phyloP scores from a whole-genome alignment of 1,139 yeast species.

The Candida pseudoviswanathii region DNA sequence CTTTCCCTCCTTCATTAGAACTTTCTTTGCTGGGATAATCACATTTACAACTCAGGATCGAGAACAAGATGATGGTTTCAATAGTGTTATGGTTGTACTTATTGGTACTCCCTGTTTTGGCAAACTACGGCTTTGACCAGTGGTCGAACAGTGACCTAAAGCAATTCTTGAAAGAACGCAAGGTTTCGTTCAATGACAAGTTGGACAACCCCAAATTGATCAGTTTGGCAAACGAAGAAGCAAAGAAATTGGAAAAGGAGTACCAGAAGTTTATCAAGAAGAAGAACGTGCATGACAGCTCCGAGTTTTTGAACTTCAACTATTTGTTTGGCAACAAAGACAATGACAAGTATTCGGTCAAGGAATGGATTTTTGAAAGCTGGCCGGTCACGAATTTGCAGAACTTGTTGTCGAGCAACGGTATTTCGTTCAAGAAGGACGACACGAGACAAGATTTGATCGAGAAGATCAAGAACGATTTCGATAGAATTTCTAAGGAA shows the following conservation, averaged over 20 bases:
- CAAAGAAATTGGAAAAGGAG: conserved; percentile 24
- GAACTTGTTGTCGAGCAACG: conserved; percentile 35
- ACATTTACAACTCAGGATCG: neutral
- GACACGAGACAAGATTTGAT: conserved; percentile 36
- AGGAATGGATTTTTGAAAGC: conserved; percentile 49
- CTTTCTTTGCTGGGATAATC: neutral
- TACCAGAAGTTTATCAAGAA: conserved; percentile 9
- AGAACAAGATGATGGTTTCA: neutral
- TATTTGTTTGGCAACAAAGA: conserved; percentile 14
- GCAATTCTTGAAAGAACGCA: conserved; percentile 38
- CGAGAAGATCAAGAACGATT: conserved; percentile 37
- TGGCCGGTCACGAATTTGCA: conserved; percentile 46
- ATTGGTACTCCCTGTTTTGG: conserved; percentile 5
- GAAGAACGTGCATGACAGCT: neutral
- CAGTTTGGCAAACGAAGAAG: conserved; percentile 33
- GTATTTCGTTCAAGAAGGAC: conserved; percentile 25
- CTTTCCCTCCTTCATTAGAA: neutral
- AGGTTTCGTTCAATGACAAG: conserved; percentile 24
- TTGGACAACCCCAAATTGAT: conserved; percentile 32
- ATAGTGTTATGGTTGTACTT: conserved; percentile 4
- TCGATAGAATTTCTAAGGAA: conserved; percentile 35
- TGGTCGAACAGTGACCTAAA: conserved; percentile 30
- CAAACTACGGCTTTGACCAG: conserved; percentile 15
- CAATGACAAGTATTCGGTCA: conserved; percentile 7
- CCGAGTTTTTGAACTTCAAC: conserved; percentile 15